These are phyloP conservation scores for Rhizopogon vinicolor DNA, from an alignment of 768 basidiomycete genomes.

Conservation along the genomic window DNA sequence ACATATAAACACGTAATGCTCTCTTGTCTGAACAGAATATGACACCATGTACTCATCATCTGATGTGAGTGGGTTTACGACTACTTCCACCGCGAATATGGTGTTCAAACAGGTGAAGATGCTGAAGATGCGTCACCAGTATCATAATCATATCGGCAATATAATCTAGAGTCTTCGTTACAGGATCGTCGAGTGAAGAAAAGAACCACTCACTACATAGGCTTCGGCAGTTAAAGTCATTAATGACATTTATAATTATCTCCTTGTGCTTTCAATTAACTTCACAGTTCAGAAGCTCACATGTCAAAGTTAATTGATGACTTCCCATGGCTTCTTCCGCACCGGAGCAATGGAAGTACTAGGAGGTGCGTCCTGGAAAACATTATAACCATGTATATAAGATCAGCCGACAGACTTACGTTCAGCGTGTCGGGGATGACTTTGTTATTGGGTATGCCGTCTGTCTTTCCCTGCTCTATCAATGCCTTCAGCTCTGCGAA, in stretches of 20 bases:
- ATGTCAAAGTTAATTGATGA: constrained; percentile 11
- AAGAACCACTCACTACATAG: background rate
- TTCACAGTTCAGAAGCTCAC: background rate
- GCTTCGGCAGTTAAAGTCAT: background rate
- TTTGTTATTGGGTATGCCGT: constrained; percentile 78
- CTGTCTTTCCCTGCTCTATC: constrained; percentile 66
- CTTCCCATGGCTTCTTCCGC: constrained; percentile 72
- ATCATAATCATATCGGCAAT: background rate
- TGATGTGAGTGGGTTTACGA: background rate
- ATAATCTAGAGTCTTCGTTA: background rate
- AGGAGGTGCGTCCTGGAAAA: constrained; percentile 45
- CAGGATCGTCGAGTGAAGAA: background rate
- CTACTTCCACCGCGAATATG: background rate
- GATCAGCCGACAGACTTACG: constrained; percentile 34
- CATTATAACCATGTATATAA: background rate
- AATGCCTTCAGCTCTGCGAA: constrained; percentile 67
- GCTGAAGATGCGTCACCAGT: background rate
- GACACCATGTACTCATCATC: background rate
- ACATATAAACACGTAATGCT: background rate
- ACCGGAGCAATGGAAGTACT: constrained; percentile 48
- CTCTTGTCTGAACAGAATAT: background rate
- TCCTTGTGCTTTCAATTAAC: background rate
- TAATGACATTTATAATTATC: background rate
- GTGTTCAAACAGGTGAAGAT: background rate
- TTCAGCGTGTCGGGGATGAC: constrained; percentile 62